A percentile compares a stretch with the other conserved stretches of the same genome.
Conservation (phyloP, 371 early-diverging fungal genomes). For the Mortierella sp. region DNA sequence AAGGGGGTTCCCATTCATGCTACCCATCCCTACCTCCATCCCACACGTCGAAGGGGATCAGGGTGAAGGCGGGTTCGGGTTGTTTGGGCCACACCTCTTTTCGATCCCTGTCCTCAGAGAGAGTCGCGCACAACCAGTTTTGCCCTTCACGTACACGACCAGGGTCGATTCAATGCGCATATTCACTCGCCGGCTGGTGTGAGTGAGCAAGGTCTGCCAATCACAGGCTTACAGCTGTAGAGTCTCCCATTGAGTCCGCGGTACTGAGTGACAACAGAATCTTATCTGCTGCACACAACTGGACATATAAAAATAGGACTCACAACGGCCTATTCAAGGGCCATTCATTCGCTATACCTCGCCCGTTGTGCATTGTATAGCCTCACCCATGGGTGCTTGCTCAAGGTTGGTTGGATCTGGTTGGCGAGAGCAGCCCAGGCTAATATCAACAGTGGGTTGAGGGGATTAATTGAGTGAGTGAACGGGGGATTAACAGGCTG, state of each 20-base stretch:
- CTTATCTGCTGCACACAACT: slow-evolving; percentile 23
- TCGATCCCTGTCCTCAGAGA: no score
- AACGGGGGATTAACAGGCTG: background rate
- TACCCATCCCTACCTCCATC: no score
- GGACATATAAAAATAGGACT: slow-evolving; percentile 27
- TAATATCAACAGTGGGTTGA: slow-evolving; percentile 3
- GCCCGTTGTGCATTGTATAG: no score
- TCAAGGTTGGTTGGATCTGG: slow-evolving; percentile 19
- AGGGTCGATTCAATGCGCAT: background rate
- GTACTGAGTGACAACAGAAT: slow-evolving; percentile 5
- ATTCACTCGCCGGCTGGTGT: background rate
- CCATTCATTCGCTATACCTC: no score
- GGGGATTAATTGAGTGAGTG: slow-evolving; percentile 7
- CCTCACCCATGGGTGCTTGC: background rate
- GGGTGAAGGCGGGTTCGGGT: no score
- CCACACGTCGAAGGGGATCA: no score
- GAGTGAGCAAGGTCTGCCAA: slow-evolving; percentile 11
- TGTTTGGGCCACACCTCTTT: no score
- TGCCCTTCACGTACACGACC: slow-evolving; percentile 1
- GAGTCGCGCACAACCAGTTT: background rate
- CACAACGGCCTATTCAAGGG: slow-evolving; percentile 18
- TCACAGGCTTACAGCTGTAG: slow-evolving; percentile 15
- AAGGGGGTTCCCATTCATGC: no score
- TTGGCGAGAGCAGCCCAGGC: slow-evolving; percentile 10
- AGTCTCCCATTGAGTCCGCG: no score